Base-by-base conservation (phyloP, 2,329 filamentous ascomycete species). In the Macrophomina phaseolina region DNA sequence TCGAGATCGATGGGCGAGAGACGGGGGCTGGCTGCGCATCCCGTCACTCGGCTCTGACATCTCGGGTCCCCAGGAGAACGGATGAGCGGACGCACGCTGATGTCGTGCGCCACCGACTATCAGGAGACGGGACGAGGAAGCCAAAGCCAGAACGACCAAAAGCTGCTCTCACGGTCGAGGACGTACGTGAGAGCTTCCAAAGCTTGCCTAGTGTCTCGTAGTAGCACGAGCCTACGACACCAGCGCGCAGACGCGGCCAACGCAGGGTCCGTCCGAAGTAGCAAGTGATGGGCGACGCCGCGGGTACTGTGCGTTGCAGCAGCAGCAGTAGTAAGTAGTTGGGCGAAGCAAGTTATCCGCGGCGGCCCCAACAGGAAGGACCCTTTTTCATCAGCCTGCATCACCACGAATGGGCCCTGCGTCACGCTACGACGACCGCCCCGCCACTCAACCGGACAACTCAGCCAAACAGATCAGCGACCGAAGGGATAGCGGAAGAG, bases 211-310 rank as follows among this genome's bases (percentile, higher is more conserved):
- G 36, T 38, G 36, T 1, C 11, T 45, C 14, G 38, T 14, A 40
- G 38, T 40, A 40, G 38, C 38, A 16, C 16, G 16, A 1, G 42
- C 42, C 42, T 5, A n/a, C 42, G 9, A 45, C 42, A 5, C 42
- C 42, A 45, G 42, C 42, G 42, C 18, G 42, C 42, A 45, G 42
- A 9, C 42, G 42, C 42, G 42, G 23, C 36, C 36, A 23, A 60
- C 28, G 55, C 55, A 60, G 55, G 55, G 55, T 46, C 55, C 40
- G 23, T 34, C 55, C 11, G 30, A 23, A 60, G 55, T 23, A 40
- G 55, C 9, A 45, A 46, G 8, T 34, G 55, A 60, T 60, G 14
- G 40, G 32, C 38, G 12, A 32, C 52, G 30, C 52, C 30, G 42
- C 12, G 12, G 5, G 42, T 16, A 23, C 23, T 23, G 23, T 23